A percentile compares a stretch with the other conserved stretches of the same genome.
Evolutionary conservation across 129 eudicot species (phyloP).

Genomic region (Oenanthe sinensis): DNA sequence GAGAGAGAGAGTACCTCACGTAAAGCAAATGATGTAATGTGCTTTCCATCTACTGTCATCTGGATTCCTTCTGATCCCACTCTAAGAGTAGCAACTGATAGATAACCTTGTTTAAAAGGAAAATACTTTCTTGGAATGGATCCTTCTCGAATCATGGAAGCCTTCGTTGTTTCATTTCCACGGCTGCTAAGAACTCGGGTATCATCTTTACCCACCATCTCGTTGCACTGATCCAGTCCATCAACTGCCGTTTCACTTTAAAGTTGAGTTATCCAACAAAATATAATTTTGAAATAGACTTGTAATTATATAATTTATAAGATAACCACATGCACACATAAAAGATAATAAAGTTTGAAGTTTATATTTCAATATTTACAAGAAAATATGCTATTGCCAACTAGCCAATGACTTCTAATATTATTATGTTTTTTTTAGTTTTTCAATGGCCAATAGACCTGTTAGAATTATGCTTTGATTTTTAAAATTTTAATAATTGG

Average conservation of each 20-base stretch:
- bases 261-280: not conserved
- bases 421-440: not conserved
- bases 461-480: too few species aligned
- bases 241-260: conserved; percentile 52
- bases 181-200: conserved; percentile 19
- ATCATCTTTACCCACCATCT: conserved; percentile 63
- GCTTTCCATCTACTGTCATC: conserved; percentile 97
- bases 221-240: conserved; percentile 72
- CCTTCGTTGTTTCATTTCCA: conserved; percentile 30
- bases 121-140: conserved; percentile 56
- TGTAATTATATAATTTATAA: not conserved
- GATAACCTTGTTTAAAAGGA: conserved; percentile 83
- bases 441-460: not conserved
- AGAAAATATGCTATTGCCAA: not conserved
- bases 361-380: not conserved
- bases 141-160: conserved; percentile 36
- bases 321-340: not conserved
- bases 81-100: conserved; percentile 88
- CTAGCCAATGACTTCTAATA: not conserved
- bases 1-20: conserved; percentile 59
- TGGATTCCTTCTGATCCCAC: conserved; percentile 95
- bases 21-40: conserved; percentile 83
- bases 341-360: not conserved
- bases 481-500: too few species aligned
- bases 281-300: not conserved